Conservation (phyloP, 73 alveolate genomes). For the Effrenium voratum region DNA sequence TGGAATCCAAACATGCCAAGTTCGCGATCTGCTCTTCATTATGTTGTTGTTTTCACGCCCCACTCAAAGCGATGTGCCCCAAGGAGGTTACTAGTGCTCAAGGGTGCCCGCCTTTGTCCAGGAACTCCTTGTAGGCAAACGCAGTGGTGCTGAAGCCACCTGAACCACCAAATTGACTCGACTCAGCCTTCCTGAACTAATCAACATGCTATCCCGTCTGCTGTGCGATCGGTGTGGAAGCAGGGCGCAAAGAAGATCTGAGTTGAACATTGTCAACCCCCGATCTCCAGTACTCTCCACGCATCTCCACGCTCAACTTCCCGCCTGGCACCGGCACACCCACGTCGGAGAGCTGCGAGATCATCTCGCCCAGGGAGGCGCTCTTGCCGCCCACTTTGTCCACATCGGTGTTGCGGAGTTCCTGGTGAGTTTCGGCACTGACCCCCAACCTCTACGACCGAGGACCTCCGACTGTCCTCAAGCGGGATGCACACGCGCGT, state of each 20-base stretch:
- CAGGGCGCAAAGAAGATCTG: too few relatives aligned
- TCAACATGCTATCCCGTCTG: too few relatives aligned
- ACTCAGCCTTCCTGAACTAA: too few relatives aligned
- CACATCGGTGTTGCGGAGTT: constrained; percentile 91
- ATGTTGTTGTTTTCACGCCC: too few relatives aligned
- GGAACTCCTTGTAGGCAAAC: constrained; percentile 84
- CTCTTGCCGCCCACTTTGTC: constrained; percentile 92
- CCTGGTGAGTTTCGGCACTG: background rate
- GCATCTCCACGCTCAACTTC: background rate
- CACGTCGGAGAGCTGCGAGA: constrained; percentile 89
- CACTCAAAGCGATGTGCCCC: too few relatives aligned
- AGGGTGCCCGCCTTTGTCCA: constrained; percentile 89
- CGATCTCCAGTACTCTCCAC: background rate
- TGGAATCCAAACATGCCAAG: too few relatives aligned
- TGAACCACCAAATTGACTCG: background rate
- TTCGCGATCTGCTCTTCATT: too few relatives aligned
- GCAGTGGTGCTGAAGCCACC: constrained; percentile 85
- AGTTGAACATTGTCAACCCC: too few relatives aligned
- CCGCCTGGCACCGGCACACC: constrained; percentile 92
- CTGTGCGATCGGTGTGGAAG: too few relatives aligned
- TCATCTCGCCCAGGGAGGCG: constrained; percentile 94
- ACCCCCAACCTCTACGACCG: background rate
- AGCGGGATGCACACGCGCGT: constrained; percentile 84
- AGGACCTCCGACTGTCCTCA: background rate
- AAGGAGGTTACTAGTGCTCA: too few relatives aligned